A percentile compares a stretch with the other conserved stretches of the same genome.
These are phyloP conservation scores for Globisporangium perplexum DNA, from an alignment of 352 stramenopile genomes.

Conservation along the genomic window DNA sequence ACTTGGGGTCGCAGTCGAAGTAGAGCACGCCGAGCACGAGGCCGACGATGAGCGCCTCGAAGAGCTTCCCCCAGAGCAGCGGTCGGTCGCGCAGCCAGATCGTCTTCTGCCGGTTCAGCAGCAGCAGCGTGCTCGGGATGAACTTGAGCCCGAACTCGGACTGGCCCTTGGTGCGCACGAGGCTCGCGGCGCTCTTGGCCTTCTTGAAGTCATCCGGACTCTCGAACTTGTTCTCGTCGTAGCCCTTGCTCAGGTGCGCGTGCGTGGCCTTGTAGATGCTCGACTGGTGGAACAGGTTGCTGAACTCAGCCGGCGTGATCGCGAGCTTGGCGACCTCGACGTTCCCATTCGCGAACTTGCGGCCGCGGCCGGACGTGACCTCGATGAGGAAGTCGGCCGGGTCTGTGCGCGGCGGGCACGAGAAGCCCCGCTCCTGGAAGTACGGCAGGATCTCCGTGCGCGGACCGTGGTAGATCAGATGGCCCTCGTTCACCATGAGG, in stretches of 20 bases:
- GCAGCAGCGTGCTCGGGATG: constrained; percentile 35
- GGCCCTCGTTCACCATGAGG: constrained; percentile 90
- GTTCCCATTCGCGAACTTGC: constrained; percentile 26
- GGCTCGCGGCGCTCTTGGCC: constrained; percentile 38
- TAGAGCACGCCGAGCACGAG: constrained; percentile 72
- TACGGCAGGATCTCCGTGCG: constrained; percentile 67
- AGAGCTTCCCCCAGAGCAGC: constrained; percentile 58
- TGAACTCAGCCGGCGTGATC: constrained; percentile 39
- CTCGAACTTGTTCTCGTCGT: constrained; percentile 53
- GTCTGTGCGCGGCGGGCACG: constrained; percentile 52
- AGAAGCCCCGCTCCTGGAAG: constrained; percentile 78
- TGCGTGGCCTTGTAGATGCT: constrained; percentile 47
- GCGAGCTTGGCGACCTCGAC: constrained; percentile 20
- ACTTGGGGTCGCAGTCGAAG: constrained; percentile 44
- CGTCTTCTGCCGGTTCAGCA: constrained; percentile 60
- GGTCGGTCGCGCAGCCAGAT: constrained; percentile 57
- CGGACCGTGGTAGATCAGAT: constrained; percentile 91
- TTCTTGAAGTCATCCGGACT: constrained; percentile 54
- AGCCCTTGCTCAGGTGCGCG: constrained; percentile 38
- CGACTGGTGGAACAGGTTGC: constrained; percentile 47
- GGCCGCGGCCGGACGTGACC: constrained; percentile 47
- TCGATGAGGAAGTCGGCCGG: constrained; percentile 69
- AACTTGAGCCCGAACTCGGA: constrained; percentile 34
- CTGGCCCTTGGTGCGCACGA: constrained; percentile 38
- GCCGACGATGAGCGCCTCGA: constrained; percentile 65